Evolutionary conservation across 1,284 basidiomycete species (phyloP).

Genomic region (Tilletia setariae): DNA sequence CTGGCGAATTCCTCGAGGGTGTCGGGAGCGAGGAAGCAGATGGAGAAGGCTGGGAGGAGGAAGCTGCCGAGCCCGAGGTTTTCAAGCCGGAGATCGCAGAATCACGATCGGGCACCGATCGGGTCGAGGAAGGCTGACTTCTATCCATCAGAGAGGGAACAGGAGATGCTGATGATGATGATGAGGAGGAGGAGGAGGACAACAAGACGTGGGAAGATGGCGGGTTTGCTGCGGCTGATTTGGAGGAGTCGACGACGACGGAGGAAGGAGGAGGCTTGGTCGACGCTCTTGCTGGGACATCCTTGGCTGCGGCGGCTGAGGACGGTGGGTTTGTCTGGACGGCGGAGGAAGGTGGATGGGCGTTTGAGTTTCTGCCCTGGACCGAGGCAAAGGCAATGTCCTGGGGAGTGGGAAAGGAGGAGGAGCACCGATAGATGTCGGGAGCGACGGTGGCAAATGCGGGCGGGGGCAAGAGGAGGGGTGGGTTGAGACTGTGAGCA

Average conservation of each 20-base stretch:
- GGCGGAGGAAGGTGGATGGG: too few species aligned
- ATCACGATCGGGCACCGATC: too few species aligned
- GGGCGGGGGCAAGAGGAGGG: constrained; percentile 36
- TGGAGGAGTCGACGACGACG: not conserved
- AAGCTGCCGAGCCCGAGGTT: not conserved
- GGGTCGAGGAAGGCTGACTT: too few species aligned
- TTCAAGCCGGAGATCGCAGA: too few species aligned
- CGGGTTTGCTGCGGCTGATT: not conserved
- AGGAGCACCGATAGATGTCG: constrained; percentile 39
- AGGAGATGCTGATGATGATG: not conserved
- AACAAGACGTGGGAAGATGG: too few species aligned
- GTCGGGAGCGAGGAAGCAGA: not conserved
- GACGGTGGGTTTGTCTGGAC: too few species aligned
- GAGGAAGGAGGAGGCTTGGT: not conserved
- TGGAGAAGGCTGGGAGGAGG: not conserved
- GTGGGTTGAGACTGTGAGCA: constrained; percentile 25
- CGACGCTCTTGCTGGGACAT: too few species aligned
- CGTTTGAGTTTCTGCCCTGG: not conserved
- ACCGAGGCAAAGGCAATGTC: constrained; percentile 8
- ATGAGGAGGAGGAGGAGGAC: not conserved
- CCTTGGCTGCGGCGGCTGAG: too few species aligned
- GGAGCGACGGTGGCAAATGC: constrained; percentile 42
- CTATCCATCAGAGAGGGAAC: too few species aligned
- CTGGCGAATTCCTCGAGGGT: not conserved
- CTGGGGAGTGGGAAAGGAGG: constrained; percentile 17